Evolutionary conservation across 495 filamentous ascomycete species (phyloP), one percentile per base, ranked within the genome.

Genomic region (Acidiella bohemica): DNA sequence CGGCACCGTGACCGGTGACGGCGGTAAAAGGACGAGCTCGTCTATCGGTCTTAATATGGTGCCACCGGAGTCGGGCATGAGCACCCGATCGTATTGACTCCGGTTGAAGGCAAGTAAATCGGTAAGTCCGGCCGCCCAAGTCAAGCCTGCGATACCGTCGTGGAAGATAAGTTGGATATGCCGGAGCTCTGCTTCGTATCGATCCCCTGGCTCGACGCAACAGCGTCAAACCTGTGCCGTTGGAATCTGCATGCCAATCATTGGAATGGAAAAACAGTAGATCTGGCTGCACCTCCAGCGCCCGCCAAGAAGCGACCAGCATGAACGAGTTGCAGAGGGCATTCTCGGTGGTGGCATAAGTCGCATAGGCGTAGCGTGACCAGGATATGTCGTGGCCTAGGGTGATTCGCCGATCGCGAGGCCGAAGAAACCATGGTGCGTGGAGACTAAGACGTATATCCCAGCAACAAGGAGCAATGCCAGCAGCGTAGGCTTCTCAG

Each of bases 311-410:
- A 49, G 80, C 78, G 45, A 86, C 76, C 5, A 85, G 63, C 79
- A 87, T 80, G 37, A 87, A 54, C 2, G 74, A 72, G 53, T 84
- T 84, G 60, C 81, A 87, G 2, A 87, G 67, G 55, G 82, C 80
- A 3, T 71, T 63, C 39, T 65, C 67, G 28, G 68, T 70, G 11
- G 79, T 81, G 14, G 77, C 81, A 60, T 84, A 87, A 55, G 37
- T 38, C 18, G 25, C 38, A 28, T 45, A 45, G 4, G 42, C 42
- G 20, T 26, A 45, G 36, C 39, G 17, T 18, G 42, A 39, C 42
- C 42, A 45, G 17, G 21, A 21, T 4, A 45, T 16, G 32, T 27
- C 33, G n/a, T n/a, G n/a, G n/a, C n/a, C n/a, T n/a, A n/a, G n/a
- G n/a, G n/a, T n/a, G n/a, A n/a, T n/a, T n/a, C n/a, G n/a, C n/a